A percentile compares a stretch with the other conserved stretches of the same genome.
Conservation (phyloP, 192 early-diverging fungal genomes). For the Podila minutissima region DNA sequence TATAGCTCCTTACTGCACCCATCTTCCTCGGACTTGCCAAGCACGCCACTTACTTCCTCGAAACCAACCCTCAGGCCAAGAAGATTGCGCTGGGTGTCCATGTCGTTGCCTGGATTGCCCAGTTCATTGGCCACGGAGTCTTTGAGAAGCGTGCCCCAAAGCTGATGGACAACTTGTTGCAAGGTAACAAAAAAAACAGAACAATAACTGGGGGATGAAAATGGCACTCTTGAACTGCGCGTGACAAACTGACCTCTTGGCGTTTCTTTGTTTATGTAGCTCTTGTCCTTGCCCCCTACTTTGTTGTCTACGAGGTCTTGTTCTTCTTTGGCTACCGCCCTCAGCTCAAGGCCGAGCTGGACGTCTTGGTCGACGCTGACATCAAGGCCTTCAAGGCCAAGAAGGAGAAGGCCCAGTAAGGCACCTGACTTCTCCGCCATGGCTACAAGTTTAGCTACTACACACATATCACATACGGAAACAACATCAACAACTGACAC, state of each 20-base stretch:
- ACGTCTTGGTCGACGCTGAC: slow-evolving; percentile 61
- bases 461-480: neutral
- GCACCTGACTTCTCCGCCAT: no score
- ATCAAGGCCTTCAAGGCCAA: slow-evolving; percentile 62
- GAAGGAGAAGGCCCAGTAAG: slow-evolving; percentile 29
- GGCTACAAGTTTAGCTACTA: neutral
- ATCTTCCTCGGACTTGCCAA: slow-evolving; percentile 69
- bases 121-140: slow-evolving; percentile 92
- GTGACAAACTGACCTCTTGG: neutral
- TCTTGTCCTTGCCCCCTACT: slow-evolving; percentile 92
- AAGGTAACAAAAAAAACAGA: slow-evolving; percentile 61
- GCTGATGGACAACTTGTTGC: slow-evolving; percentile 84
- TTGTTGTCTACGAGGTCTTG: slow-evolving; percentile 89
- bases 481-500: neutral
- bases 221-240: neutral
- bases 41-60: slow-evolving; percentile 71
- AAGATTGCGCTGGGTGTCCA: slow-evolving; percentile 69
- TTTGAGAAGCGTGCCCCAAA: slow-evolving; percentile 90
- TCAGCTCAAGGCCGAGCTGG: slow-evolving; percentile 68
- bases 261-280: slow-evolving; percentile 56
- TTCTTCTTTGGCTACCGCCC: slow-evolving; percentile 87
- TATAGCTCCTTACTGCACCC: slow-evolving; percentile 63
- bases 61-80: slow-evolving; percentile 59
- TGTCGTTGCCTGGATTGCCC: slow-evolving; percentile 82
- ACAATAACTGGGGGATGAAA: neutral